Evolutionary conservation across 305 asterid species (phyloP).

Genomic region (Coffea humblotiana): DNA sequence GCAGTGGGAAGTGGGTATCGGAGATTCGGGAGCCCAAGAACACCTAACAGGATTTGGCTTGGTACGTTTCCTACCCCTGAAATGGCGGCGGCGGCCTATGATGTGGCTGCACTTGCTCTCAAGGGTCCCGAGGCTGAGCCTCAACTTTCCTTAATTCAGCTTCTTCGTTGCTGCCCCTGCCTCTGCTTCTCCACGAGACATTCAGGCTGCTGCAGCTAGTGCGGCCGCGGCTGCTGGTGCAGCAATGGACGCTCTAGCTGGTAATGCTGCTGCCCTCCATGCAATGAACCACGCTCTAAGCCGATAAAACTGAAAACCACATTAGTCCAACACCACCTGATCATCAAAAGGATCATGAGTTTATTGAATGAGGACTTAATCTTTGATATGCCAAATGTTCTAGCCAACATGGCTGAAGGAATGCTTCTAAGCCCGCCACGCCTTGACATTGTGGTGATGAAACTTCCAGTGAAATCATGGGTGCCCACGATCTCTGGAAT

Average conservation of each 20-base stretch:
- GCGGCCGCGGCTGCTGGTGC: slow-evolving; percentile 39
- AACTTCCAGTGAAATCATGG: slow-evolving; percentile 8
- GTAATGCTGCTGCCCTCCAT: neutral
- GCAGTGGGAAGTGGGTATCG: slow-evolving; percentile 73
- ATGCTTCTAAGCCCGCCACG: slow-evolving; percentile 52
- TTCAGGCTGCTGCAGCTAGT: slow-evolving; percentile 38
- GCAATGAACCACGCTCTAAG: neutral
- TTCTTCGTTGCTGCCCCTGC: slow-evolving; percentile 53
- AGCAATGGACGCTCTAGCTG: slow-evolving; percentile 28
- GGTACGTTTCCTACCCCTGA: slow-evolving; percentile 74
- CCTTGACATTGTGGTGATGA: slow-evolving; percentile 13
- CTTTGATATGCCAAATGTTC: slow-evolving; percentile 47
- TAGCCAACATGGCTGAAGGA: slow-evolving; percentile 44
- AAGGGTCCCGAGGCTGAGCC: slow-evolving; percentile 57
- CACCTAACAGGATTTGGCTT: slow-evolving; percentile 76
- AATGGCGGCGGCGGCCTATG: slow-evolving; percentile 76
- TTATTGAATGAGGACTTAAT: slow-evolving; percentile 46
- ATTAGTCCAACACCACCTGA: neutral
- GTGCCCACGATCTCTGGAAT: slow-evolving; percentile 32
- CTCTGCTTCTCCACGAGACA: slow-evolving; percentile 48
- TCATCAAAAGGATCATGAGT: slow-evolving; percentile 13
- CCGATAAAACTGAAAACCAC: neutral
- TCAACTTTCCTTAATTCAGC: slow-evolving; percentile 55
- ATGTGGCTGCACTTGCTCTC: slow-evolving; percentile 73
- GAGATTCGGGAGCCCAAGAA: slow-evolving; percentile 78